A percentile compares a stretch with the other conserved stretches of the same genome.
These are phyloP conservation scores for Penicillium roqueforti DNA, from an alignment of 495 filamentous ascomycete genomes.

Conservation along the genomic window DNA sequence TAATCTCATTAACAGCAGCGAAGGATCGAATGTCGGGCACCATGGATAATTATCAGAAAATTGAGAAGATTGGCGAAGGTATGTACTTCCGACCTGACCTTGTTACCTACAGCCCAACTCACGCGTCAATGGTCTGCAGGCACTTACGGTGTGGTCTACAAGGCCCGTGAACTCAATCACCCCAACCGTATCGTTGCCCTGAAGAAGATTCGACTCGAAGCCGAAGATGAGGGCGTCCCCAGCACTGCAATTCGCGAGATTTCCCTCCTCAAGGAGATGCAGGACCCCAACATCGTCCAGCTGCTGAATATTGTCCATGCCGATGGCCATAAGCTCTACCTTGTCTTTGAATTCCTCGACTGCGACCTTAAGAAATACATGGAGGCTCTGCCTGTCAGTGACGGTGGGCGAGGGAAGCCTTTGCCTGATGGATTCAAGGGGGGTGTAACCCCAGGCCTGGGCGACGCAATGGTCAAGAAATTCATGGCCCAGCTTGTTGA, in stretches of 20 bases:
- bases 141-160: conserved; percentile 92
- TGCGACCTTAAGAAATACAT: conserved; percentile 97
- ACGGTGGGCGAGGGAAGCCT: conserved; percentile 85
- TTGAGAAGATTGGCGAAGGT: conserved; percentile 99
- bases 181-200: conserved; percentile 82
- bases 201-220: conserved; percentile 97
- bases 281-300: conserved; percentile 88
- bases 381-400: conserved; percentile 88
- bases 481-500: conserved; percentile 94
- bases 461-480: conserved; percentile 89
- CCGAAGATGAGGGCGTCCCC: conserved; percentile 95
- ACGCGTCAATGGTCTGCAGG: conserved; percentile 46
- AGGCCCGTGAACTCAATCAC: conserved; percentile 76
- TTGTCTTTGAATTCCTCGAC: conserved; percentile 93
- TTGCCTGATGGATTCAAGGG: conserved; percentile 72
- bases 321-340: conserved; percentile 93
- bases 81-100: conserved; percentile 13
- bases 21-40: conserved; percentile 10
- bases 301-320: conserved; percentile 94
- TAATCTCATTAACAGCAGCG: conserved; percentile 7
- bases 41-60: conserved; percentile 99
- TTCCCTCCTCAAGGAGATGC: conserved; percentile 93
- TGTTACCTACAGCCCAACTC: conserved; percentile 4
- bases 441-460: conserved; percentile 73
- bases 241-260: conserved; percentile 97